These are phyloP conservation scores for Nidula niveotomentosa DNA, from an alignment of 1,284 basidiomycete species.

Conservation along the genomic window DNA sequence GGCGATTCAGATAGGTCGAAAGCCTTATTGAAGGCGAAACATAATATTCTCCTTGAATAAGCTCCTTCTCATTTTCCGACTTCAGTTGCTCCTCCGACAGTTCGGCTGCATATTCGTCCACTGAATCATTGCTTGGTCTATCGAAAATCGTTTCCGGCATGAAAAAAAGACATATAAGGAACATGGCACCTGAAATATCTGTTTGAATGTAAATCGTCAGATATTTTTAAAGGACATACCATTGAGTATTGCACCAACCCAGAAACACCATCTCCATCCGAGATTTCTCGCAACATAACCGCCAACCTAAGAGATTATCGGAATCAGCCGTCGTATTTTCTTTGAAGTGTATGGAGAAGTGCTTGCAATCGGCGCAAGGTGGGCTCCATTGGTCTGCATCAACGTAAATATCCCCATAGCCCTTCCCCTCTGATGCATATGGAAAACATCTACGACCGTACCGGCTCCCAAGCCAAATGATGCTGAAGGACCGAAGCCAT, in stretches of 20 bases:
- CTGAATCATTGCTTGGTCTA: constrained; percentile 8
- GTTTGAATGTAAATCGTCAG: background rate
- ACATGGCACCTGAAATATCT: constrained; percentile 16
- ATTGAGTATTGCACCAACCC: constrained; percentile 30
- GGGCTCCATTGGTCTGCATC: constrained; percentile 31
- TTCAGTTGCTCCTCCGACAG: background rate
- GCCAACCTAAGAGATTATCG: constrained; percentile 19
- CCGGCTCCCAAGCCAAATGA: constrained; percentile 31
- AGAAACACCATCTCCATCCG: constrained; percentile 35
- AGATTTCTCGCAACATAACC: constrained; percentile 30
- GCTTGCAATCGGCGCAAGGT: constrained; percentile 33
- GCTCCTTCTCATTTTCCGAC: constrained; percentile 5
- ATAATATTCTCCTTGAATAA: constrained; percentile 15
- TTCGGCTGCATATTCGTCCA: constrained; percentile 7
- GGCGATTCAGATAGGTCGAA: constrained; percentile 19
- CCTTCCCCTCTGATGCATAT: constrained; percentile 30
- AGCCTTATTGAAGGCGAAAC: constrained; percentile 20
- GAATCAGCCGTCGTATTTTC: background rate
- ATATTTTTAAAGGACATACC: constrained; percentile 11
- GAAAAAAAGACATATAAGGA: constrained; percentile 25
- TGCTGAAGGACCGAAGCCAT: constrained; percentile 31
- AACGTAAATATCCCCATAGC: constrained; percentile 33
- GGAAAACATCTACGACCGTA: constrained; percentile 33
- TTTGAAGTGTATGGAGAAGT: constrained; percentile 4
- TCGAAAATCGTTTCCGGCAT: constrained; percentile 31